Base-by-base conservation (phyloP, 768 basidiomycete species). In the Sporobolomyces roseus region DNA sequence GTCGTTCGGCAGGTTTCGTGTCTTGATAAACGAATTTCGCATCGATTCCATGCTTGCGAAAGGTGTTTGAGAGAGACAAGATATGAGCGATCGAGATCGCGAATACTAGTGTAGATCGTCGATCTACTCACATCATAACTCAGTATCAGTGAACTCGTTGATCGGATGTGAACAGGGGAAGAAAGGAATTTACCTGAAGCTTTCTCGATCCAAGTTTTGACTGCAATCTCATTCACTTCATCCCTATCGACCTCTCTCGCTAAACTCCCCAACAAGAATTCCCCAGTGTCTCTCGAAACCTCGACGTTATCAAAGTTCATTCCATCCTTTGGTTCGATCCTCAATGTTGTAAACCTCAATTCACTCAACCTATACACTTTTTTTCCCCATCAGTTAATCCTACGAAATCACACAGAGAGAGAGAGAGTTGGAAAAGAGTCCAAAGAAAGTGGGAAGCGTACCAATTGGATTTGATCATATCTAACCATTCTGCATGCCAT, bases 401-500 rank as follows among this genome's bases (percentile, higher is more conserved):
- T 30, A 38, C 29, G 12, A 25, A 10, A 16, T 7, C 45, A 35
- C 25, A 19, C n/a, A 29, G 21, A 6, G 12, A 27, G 35, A 2
- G 54, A 59, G 29, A 30, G 12, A 29, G 14, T 13, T 23, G n/a
- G 32, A 4, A 27, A n/a, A 43, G 56, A 50, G 41, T 49, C 30
- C 35, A 27, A 12, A 38, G 4, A 6, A 13, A 7, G 25, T 12
- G 13, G 10, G 41, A 21, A 4, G 35, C 66, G 46, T 72, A 87
- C 93, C 93, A 97, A 77, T 90, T 75, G 61, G 92, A 92, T 72
- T 88, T 86, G 69, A 98, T 89, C 93, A 97, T 93, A 59, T 90
- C 86, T 17, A 91, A 78, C 74, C 96, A 91, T 72, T 91, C 90
- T 23, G 85, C 84, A 77, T 98, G 93, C 77, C 91, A 98, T 0